Base-by-base conservation (phyloP, 2,329 filamentous ascomycete genomes). In the Cercospora janseana region DNA sequence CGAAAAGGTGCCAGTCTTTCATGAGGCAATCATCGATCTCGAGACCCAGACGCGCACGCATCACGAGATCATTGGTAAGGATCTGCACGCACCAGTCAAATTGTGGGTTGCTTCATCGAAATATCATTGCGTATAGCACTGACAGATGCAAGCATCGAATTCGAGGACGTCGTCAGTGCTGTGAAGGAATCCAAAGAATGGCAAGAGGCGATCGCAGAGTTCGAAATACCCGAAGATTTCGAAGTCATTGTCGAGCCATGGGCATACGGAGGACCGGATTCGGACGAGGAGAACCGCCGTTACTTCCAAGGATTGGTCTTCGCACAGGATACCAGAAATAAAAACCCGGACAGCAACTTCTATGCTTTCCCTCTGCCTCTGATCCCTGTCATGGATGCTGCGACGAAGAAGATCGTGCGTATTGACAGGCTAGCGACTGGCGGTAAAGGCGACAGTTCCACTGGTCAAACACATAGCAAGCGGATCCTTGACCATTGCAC, bases 1-100 rank as follows among this genome's bases (percentile, higher is more conserved):
- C 1, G 73, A 79, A 46, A 76, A 73, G 43, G 68, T 75, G 4
- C 75, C 76, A 5, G 70, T 74, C 34, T 82, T 78, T 56, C 71
- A 78, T 34, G 79, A 83, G 58, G 74, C 77, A 0, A 63, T 79
- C 23, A 69, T 66, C n/a, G 60, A 66, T 43, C 41, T 66, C 13
- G 52, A 54, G 4, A 59, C 54, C 7, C 48, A 52, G 26, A 44
- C 46, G 27, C 45, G 58, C n/a, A 53, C 62, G 10, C 52, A 62
- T 52, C 62, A 65, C 43, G 61, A 65, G 42, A 43, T 64, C 3
- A 58, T 67, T 42, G 58, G 60, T 24, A 63, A 60, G 34, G 59
- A 64, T 28, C 54, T 55, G 6, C 63, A 66, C 47, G 59, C 63
- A 4, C 49, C 59, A 10, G 35, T 66, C 24, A 62, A 59, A 7